Evolutionary conservation across 192 early-diverging fungal species (phyloP).

Genomic region (Funneliformis mosseae): DNA sequence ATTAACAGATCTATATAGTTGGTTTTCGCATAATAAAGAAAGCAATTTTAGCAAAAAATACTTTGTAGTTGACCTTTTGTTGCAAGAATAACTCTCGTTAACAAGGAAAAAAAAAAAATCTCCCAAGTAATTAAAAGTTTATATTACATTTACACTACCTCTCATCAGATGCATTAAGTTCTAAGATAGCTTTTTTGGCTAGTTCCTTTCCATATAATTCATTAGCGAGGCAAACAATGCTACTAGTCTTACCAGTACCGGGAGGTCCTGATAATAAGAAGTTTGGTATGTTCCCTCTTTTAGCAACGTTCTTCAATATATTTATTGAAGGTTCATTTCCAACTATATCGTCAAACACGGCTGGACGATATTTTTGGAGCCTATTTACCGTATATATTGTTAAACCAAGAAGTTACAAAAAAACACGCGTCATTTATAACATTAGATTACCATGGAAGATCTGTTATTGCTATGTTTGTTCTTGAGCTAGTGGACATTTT

Average conservation of each 20-base stretch:
- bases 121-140: neutral
- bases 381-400: neutral
- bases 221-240: constrained; percentile 89
- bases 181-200: constrained; percentile 92
- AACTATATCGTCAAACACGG: neutral
- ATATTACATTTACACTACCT: constrained; percentile 50
- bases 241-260: constrained; percentile 98
- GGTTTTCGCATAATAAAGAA: neutral
- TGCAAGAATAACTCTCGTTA: no score
- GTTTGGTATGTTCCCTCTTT: neutral
- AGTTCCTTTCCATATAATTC: constrained; percentile 76
- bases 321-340: neutral
- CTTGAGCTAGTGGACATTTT: neutral
- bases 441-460: neutral
- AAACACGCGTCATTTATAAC: neutral
- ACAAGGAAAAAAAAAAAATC: no score
- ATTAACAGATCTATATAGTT: constrained; percentile 80
- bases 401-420: neutral
- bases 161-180: constrained; percentile 99
- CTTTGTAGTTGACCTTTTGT: no score
- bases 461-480: neutral
- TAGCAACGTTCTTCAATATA: neutral
- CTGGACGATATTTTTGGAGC: constrained; percentile 10
- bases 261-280: constrained; percentile 67
- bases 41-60: neutral